Evolutionary conservation across 768 basidiomycete genomes (phyloP), one percentile per base, ranked within the genome.

Genomic region (Leccinum barrowsii): DNA sequence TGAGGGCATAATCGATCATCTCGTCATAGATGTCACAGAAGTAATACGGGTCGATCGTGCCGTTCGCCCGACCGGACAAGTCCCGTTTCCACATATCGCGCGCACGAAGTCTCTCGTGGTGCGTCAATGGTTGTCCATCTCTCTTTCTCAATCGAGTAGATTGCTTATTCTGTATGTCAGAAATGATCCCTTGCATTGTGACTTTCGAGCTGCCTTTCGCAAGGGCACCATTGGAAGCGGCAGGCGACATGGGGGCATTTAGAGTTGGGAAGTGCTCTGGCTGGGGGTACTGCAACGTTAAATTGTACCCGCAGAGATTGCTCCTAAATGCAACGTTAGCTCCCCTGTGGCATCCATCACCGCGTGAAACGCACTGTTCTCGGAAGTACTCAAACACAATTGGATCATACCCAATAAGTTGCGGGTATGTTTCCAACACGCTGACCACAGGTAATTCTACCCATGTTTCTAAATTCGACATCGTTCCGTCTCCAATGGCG

Each of bases 371-470:
- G 56, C 60, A 87, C 87, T 87, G 85, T 62, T 82, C 77, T 63
- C 79, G 77, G 73, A 89, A 89, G 65, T 86, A 86, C 58, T 83
- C 77, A 67, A 81, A 87, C 1, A 87, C 85, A 7, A 79, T 78
- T n/a, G 75, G 72, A 63, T 90, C 83, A 63, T 89, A 90, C 37
- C 82, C 85, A 51, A 90, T 87, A 42, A 90, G 71, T 66, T 89
- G 88, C 6, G 89, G 89, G 67, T 85, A 87, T 7, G 89, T 89
- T 70, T 86, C 82, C n/a, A 90, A 69, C 30, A 86, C 75, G 53
- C 78, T 62, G 58, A 88, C 81, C 24, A 84, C 79, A n/a, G 88
- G 83, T 0, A 84, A 61, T 21, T 83, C 70, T 56, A 78, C 75
- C 57, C 80, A 84, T 1, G 80, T 77, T 50, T 76, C 75, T 37